phyloP scores from a whole-genome alignment of 352 stramenopile genomes.

The Phytophthora agathidicida region DNA sequence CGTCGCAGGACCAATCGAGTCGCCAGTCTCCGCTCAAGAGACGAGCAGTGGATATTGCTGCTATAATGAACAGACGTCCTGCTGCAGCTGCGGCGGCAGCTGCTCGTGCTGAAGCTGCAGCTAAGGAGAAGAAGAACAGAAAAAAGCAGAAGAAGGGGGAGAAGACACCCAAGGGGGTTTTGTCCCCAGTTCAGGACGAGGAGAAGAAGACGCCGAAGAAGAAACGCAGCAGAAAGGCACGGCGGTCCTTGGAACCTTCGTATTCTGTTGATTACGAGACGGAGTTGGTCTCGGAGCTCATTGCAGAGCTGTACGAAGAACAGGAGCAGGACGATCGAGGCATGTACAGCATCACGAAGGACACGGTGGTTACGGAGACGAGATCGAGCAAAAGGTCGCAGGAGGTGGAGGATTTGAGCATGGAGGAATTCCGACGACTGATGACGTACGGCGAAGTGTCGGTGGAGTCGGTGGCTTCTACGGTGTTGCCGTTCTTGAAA shows the following conservation, averaged over 20 bases:
- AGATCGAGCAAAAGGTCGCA: constrained; percentile 60
- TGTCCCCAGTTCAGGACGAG: constrained; percentile 64
- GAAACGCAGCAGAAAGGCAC: constrained; percentile 42
- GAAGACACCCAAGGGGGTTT: constrained; percentile 19
- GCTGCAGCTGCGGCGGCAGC: constrained; percentile 20
- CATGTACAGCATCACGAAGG: constrained; percentile 74
- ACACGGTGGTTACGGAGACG: constrained; percentile 72
- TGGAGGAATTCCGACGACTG: constrained; percentile 70
- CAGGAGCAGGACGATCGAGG: constrained; percentile 79
- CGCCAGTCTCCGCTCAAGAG: constrained; percentile 18
- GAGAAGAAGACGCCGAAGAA: constrained; percentile 57
- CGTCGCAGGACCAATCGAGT: not conserved
- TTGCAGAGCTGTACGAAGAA: constrained; percentile 68
- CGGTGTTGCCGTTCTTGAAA: constrained; percentile 70
- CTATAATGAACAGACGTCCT: constrained; percentile 14
- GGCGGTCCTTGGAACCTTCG: constrained; percentile 48
- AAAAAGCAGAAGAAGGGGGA: constrained; percentile 20
- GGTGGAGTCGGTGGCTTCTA: constrained; percentile 64
- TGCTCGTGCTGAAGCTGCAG: constrained; percentile 12
- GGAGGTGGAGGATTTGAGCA: constrained; percentile 71
- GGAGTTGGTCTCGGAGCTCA: constrained; percentile 48
- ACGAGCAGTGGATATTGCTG: constrained; percentile 9
- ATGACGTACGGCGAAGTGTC: constrained; percentile 88
- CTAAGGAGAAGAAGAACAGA: constrained; percentile 22
- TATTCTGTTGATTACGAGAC: constrained; percentile 45